phyloP scores from a whole-genome alignment of 768 basidiomycete species.

The Lactarius tabidus region DNA sequence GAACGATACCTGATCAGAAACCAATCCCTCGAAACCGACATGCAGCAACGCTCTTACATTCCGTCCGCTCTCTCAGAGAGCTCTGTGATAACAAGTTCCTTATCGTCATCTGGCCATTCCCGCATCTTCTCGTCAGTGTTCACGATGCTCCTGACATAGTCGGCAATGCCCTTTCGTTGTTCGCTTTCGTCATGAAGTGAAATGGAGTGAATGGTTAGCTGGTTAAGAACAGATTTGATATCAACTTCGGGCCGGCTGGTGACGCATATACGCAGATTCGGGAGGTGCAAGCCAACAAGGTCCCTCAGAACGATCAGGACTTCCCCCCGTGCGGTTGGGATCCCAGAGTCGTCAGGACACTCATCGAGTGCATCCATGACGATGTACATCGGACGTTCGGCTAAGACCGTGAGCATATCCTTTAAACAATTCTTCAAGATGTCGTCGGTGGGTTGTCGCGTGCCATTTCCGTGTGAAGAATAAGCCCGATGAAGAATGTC shows the following conservation, averaged over 20 bases:
- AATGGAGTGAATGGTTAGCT: background rate
- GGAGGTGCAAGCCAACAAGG: background rate
- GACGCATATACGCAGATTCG: background rate
- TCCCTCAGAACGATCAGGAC: background rate
- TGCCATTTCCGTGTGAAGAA: background rate
- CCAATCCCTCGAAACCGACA: background rate
- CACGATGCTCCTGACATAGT: background rate
- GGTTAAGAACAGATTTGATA: background rate
- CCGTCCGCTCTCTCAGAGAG: background rate
- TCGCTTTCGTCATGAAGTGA: background rate
- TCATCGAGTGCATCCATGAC: too few species aligned
- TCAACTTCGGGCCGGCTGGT: conserved; percentile 1
- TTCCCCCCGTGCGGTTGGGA: background rate
- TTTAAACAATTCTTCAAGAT: background rate
- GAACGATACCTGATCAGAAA: background rate
- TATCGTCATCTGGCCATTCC: background rate
- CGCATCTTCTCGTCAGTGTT: conserved; percentile 1
- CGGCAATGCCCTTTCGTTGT: background rate
- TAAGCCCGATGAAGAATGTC: background rate
- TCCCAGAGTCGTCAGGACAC: too few species aligned
- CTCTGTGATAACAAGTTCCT: background rate
- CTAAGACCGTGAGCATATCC: background rate
- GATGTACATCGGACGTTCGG: background rate
- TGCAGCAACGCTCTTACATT: background rate
- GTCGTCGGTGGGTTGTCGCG: background rate